These are phyloP conservation scores for Trichosanthes cucumerina DNA, from an alignment of 306 rosid species.

Conservation along the genomic window DNA sequence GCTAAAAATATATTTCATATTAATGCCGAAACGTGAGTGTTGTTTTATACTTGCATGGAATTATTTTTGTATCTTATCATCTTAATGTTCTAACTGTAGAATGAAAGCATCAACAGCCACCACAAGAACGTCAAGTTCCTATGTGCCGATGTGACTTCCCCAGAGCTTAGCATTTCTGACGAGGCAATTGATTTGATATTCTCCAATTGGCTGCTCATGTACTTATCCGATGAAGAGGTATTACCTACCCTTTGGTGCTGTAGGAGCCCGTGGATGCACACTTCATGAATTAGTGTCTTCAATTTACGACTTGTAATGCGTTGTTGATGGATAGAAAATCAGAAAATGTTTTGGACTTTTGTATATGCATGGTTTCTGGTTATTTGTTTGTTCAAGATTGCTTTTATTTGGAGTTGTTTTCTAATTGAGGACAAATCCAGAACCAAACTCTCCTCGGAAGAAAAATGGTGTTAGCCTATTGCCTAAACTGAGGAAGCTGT, in stretches of 20 bases:
- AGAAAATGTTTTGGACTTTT: neutral
- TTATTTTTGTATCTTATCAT: neutral
- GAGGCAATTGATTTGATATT: slow-evolving; percentile 69
- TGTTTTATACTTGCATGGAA: neutral
- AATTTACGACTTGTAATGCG: neutral
- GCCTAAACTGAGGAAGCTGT: neutral
- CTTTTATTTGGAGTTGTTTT: neutral
- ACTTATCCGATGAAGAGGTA: slow-evolving; percentile 85
- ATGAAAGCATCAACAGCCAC: slow-evolving; percentile 72
- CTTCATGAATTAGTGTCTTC: neutral
- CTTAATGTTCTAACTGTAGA: slow-evolving; percentile 30
- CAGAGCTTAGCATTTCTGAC: slow-evolving; percentile 45
- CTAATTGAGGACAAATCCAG: neutral
- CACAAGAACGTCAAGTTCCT: slow-evolving; percentile 64
- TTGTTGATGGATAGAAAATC: neutral
- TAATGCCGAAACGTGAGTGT: neutral
- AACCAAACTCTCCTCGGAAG: neutral
- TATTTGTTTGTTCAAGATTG: neutral
- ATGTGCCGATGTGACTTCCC: slow-evolving; percentile 90
- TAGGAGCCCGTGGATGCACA: neutral
- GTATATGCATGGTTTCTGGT: neutral
- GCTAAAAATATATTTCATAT: neutral
- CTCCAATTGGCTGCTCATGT: slow-evolving; percentile 98
- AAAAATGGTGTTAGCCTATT: neutral
- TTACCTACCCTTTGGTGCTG: neutral